Conservation (phyloP, 371 early-diverging fungal species). For the Mucor piriformis region DNA sequence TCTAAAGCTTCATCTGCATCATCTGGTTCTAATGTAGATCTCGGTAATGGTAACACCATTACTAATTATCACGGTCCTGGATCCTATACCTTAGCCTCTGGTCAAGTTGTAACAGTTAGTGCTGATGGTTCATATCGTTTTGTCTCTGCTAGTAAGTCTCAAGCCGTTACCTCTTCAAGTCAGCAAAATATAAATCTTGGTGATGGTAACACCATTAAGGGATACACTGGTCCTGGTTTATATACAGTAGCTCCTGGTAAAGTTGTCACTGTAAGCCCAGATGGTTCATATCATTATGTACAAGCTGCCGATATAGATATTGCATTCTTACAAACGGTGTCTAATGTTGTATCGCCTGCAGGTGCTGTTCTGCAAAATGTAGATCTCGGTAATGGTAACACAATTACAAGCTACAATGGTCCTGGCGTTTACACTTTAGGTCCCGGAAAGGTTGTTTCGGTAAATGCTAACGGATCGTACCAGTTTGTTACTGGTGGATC, state of each 20-base stretch:
- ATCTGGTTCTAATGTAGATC: not conserved
- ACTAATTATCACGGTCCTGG: slow-evolving; percentile 7
- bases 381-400: no score
- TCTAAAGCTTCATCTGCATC: no score
- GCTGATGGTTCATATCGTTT: not conserved
- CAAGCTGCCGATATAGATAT: not conserved
- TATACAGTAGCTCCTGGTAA: slow-evolving; percentile 5
- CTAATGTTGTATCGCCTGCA: not conserved
- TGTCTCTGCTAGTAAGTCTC: not conserved
- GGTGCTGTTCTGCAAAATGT: no score
- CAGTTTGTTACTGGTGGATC: not conserved
- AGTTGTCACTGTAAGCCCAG: not conserved
- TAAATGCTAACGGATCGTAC: not conserved
- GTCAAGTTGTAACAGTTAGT: not conserved
- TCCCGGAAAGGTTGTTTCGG: no score
- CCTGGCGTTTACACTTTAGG: not conserved
- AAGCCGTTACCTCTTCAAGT: not conserved
- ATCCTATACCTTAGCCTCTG: not conserved
- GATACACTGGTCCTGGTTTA: slow-evolving; percentile 1
- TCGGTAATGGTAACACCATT: not conserved
- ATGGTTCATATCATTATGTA: slow-evolving; percentile 1
- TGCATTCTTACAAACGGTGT: not conserved
- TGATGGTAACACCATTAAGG: not conserved
- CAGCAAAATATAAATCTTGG: not conserved
- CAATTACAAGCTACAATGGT: not conserved